These are phyloP conservation scores for Orbilia blumenaviensis DNA, from an alignment of 2,329 filamentous ascomycete species.

Conservation along the genomic window DNA sequence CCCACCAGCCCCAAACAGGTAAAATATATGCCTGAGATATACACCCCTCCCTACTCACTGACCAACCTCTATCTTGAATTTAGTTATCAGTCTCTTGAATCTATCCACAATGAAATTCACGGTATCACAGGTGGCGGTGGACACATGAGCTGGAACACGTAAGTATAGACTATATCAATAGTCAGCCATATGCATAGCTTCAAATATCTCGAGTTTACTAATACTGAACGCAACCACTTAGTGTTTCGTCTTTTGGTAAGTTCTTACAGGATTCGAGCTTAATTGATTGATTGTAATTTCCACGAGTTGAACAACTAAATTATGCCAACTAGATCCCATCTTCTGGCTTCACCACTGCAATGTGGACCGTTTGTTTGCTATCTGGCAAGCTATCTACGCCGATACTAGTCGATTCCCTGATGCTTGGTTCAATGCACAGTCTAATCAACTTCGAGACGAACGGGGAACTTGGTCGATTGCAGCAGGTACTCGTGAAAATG, in stretches of 20 bases:
- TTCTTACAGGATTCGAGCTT: conserved; percentile 2
- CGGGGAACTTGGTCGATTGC: conserved; percentile 45
- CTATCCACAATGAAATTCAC: conserved; percentile 73
- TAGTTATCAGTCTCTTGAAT: conserved; percentile 68
- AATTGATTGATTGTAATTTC: too few species aligned
- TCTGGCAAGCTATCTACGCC: conserved; percentile 61
- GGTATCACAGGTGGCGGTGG: conserved; percentile 57
- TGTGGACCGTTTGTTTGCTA: conserved; percentile 69
- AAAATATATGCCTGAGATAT: conserved; percentile 26
- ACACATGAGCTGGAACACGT: conserved; percentile 63
- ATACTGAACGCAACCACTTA: background rate
- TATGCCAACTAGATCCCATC: conserved; percentile 59
- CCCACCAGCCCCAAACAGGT: conserved; percentile 44
- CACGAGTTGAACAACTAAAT: background rate
- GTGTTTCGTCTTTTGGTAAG: conserved; percentile 43
- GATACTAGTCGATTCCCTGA: conserved; percentile 15
- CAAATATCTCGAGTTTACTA: conserved; percentile 60
- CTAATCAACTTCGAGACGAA: conserved; percentile 32
- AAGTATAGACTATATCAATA: conserved; percentile 63
- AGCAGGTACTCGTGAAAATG: conserved; percentile 34
- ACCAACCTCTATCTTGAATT: conserved; percentile 59
- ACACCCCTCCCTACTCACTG: background rate
- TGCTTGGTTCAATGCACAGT: conserved; percentile 28
- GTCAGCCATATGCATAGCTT: too few species aligned
- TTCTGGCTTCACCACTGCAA: conserved; percentile 66